These are phyloP conservation scores for Irineochytrium annulatum DNA, from an alignment of 192 early-diverging fungal species.

Conservation along the genomic window DNA sequence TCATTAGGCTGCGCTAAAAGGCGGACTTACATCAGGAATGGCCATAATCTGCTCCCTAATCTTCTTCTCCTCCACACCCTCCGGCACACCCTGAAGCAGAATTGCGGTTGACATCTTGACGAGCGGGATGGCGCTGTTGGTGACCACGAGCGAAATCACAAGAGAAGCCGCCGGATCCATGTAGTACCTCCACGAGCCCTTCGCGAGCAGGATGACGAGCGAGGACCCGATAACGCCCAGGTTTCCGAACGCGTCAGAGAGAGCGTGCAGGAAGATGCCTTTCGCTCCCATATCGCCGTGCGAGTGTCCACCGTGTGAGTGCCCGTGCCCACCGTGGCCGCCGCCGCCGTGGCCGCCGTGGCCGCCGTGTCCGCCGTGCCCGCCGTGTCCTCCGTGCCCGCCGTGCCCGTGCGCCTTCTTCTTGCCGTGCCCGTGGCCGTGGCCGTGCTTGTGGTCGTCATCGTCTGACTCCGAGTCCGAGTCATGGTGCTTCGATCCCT, in stretches of 20 bases:
- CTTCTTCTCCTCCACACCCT: slow-evolving; percentile 54
- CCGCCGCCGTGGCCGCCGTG: no score
- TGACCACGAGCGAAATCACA: slow-evolving; percentile 59
- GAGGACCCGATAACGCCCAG: slow-evolving; percentile 80
- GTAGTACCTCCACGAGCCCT: slow-evolving; percentile 70
- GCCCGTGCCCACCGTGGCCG: no score
- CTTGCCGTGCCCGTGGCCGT: slow-evolving; percentile 1
- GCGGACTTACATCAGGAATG: slow-evolving; percentile 55
- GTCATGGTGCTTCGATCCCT: background rate
- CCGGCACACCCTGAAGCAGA: slow-evolving; percentile 77
- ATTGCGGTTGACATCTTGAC: slow-evolving; percentile 69
- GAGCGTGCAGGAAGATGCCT: slow-evolving; percentile 82
- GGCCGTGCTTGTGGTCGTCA: slow-evolving; percentile 7
- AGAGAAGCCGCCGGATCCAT: slow-evolving; percentile 77
- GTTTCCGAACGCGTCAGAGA: slow-evolving; percentile 84
- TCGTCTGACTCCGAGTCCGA: no score
- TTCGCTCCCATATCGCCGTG: slow-evolving; percentile 59
- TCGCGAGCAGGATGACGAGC: slow-evolving; percentile 65
- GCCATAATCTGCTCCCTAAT: slow-evolving; percentile 52
- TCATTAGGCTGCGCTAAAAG: no score
- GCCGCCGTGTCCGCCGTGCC: no score
- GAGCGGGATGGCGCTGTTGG: slow-evolving; percentile 55
- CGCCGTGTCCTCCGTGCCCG: no score
- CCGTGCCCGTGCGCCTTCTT: background rate
- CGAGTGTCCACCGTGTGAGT: no score